phyloP scores from a whole-genome alignment of 108 stramenopile genomes.

The Nitzschia sp. region DNA sequence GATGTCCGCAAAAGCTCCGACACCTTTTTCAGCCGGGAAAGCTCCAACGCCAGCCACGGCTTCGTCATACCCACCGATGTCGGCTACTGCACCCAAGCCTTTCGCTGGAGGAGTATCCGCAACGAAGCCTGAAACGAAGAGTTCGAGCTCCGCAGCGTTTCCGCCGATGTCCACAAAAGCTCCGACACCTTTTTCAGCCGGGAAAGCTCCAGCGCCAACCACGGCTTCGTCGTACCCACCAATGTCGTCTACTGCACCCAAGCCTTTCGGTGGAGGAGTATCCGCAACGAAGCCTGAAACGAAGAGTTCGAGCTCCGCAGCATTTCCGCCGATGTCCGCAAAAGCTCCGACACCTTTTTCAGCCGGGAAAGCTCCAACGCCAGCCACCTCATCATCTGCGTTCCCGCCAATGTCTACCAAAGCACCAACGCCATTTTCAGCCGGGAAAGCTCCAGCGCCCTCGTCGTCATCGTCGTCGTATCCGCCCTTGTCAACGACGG shows the following conservation, averaged over 20 bases:
- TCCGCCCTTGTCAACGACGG: constrained; percentile 35
- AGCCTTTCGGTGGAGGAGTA: no score
- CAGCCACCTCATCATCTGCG: constrained; percentile 16
- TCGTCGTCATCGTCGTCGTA: background rate
- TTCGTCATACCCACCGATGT: constrained; percentile 45
- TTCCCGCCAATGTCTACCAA: constrained; percentile 65
- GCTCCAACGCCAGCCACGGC: background rate
- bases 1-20: constrained; percentile 50
- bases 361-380: background rate
- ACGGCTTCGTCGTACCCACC: constrained; percentile 36
- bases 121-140: background rate
- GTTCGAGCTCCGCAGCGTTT: constrained; percentile 48
- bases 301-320: constrained; percentile 15
- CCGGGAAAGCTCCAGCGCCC: constrained; percentile 6
- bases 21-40: constrained; percentile 22
- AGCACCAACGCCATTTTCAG: constrained; percentile 64
- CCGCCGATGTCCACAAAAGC: constrained; percentile 66
- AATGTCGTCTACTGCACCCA: constrained; percentile 43
- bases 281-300: no score
- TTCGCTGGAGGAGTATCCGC: constrained; percentile 21
- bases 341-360: constrained; percentile 43
- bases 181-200: constrained; percentile 68
- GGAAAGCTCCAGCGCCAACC: background rate
- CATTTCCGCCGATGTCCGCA: constrained; percentile 45
- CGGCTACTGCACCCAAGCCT: constrained; percentile 38